Evolutionary conservation across 345 rosid species (phyloP).

Genomic region (Aethionema arabicum): DNA sequence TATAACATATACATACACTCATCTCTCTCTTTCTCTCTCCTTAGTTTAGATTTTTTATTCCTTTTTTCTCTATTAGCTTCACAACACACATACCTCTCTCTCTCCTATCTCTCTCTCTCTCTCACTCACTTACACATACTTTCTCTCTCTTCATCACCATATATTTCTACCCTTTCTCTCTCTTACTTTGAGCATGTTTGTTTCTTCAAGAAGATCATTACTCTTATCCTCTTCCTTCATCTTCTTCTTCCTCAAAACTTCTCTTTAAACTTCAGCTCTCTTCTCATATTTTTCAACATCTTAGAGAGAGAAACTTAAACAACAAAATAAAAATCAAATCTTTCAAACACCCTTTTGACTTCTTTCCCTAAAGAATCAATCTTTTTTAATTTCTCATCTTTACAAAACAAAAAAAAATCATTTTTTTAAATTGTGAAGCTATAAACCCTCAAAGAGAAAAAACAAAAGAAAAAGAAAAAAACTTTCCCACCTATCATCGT

Average conservation of each 20-base stretch:
- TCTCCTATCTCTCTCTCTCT: slow-evolving; percentile 32
- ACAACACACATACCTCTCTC: slow-evolving; percentile 35
- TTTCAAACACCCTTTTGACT: slow-evolving; percentile 42
- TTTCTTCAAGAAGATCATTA: slow-evolving; percentile 46
- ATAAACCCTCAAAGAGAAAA: slow-evolving; percentile 20
- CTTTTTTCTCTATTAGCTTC: slow-evolving; percentile 40
- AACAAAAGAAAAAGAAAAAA: slow-evolving; percentile 13
- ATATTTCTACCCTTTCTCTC: slow-evolving; percentile 8
- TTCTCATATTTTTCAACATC: slow-evolving; percentile 23
- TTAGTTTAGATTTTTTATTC: slow-evolving; percentile 28
- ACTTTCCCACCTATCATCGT: too few relatives aligned
- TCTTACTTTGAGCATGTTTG: slow-evolving; percentile 51
- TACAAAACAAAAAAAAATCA: slow-evolving; percentile 9
- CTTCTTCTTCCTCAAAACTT: slow-evolving; percentile 32
- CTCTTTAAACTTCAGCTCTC: slow-evolving; percentile 34
- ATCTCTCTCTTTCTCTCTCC: slow-evolving; percentile 35
- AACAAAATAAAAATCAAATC: slow-evolving; percentile 34
- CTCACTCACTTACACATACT: slow-evolving; percentile 12
- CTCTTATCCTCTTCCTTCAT: slow-evolving; percentile 27
- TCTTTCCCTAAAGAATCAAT: slow-evolving; percentile 37
- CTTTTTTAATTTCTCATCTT: slow-evolving; percentile 8
- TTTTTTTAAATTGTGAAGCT: slow-evolving; percentile 24
- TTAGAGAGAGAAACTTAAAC: slow-evolving; percentile 19
- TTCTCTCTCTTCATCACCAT: not conserved
- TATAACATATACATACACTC: slow-evolving; percentile 15